Base-by-base conservation (phyloP, 164 flowering plant species). In the Berberis vulgaris region DNA sequence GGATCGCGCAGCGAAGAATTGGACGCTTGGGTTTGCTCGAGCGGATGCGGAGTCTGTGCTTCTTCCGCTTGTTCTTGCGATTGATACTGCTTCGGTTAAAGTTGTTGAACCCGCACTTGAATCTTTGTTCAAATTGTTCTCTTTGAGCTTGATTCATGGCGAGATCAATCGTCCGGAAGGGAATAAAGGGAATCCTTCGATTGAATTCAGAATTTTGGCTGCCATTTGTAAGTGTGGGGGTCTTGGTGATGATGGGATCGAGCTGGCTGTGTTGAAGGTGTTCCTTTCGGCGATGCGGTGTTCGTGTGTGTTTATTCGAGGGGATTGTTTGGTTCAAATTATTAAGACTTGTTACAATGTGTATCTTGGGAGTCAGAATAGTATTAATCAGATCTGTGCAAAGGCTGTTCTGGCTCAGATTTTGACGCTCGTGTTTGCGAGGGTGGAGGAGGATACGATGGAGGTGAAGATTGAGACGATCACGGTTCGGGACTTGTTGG, bases 351-450 rank as follows among this genome's bases (percentile, higher is more conserved):
- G 97, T 66, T 95, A 88, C 72, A 91, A 95, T 78, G 83, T 95
- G 41, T 91, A 95, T 69, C 80, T 95, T 2, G 89, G 97, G 3
- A 88, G 99, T 40, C 57, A 72, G 52, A 89, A 72, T 71, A 88
- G 88, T 38, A 86, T 90, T 60, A 88, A 86, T 76, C 97, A 91
- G 94, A 88, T 91, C 80, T 89, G 92, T 62, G 97, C 97, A 2
- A 95, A 95, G 77, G 75, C 94, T 0, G 88, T 82, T 43, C 78
- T 95, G 12, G 94, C 96, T 1, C 99, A 95, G 84, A 91, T 91
- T 58, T 72, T 89, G 82, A 58, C 80, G 40, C 85, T 91, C 60
- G 82, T 95, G n/a, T 91, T 81, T 70, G 57, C 82, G 0, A 70
- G 99, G 66, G 87, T 79, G 0, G 97, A 95, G 74, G 86, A 78